phyloP scores from a whole-genome alignment of 345 rosid genomes.

The Raphanus raphanistrum region DNA sequence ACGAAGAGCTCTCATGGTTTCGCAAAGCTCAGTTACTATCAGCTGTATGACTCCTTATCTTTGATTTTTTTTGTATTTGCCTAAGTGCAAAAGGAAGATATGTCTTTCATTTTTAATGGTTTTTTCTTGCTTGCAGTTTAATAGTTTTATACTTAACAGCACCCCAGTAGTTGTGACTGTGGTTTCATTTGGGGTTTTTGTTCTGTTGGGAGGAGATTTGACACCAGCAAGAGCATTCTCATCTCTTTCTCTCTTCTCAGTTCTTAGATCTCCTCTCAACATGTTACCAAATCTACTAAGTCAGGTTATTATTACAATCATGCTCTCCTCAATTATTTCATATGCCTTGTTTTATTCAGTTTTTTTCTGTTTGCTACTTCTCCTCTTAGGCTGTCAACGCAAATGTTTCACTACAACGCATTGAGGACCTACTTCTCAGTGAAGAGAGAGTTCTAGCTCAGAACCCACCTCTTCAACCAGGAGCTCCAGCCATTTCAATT shows the following conservation, averaged over 20 bases:
- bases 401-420: slow-evolving; percentile 82
- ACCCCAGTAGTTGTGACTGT: slow-evolving; percentile 83
- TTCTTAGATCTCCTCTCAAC: slow-evolving; percentile 76
- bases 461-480: slow-evolving; percentile 77
- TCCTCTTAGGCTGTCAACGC: slow-evolving; percentile 76
- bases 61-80: background rate
- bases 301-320: slow-evolving; percentile 52
- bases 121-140: slow-evolving; percentile 58
- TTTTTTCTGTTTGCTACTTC: slow-evolving; percentile 17
- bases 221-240: slow-evolving; percentile 96
- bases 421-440: slow-evolving; percentile 80
- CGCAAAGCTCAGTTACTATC: slow-evolving; percentile 80
- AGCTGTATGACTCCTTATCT: slow-evolving; percentile 56
- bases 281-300: slow-evolving; percentile 83
- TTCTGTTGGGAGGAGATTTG: slow-evolving; percentile 89
- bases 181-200: slow-evolving; percentile 83
- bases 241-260: slow-evolving; percentile 85
- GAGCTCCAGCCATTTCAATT: slow-evolving; percentile 77
- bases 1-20: slow-evolving; percentile 87
- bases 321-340: background rate
- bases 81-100: background rate
- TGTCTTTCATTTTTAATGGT: background rate
- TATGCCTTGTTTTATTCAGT: background rate
- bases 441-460: slow-evolving; percentile 75
- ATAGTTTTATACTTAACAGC: slow-evolving; percentile 82